phyloP scores from a whole-genome alignment of 331 rosid genomes.

The Erythrophleum ivorense region DNA sequence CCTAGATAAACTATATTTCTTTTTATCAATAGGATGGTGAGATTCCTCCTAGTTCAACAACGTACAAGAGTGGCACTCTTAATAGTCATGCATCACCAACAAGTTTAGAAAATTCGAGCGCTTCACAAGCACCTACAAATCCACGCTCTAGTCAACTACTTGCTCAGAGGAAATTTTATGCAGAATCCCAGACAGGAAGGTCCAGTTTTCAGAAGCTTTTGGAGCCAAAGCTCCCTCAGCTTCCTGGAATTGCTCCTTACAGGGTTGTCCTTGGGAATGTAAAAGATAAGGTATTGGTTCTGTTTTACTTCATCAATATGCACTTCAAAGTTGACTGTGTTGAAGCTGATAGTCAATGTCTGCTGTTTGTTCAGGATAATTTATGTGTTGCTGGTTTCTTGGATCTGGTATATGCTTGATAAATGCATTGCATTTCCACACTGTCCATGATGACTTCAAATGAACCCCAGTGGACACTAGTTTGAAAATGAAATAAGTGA shows the following conservation, averaged over 20 bases:
- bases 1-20: conserved; percentile 30
- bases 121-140: conserved; percentile 43
- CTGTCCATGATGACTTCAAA: conserved; percentile 1
- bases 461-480: conserved; percentile 10
- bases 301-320: conserved; percentile 26
- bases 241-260: conserved; percentile 83
- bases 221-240: conserved; percentile 77
- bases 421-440: conserved; percentile 19
- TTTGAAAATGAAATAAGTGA: conserved; percentile 34
- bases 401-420: conserved; percentile 2
- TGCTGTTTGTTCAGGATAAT: conserved; percentile 33
- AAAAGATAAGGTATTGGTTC: conserved; percentile 74
- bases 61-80: conserved; percentile 36
- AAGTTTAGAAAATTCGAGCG: conserved; percentile 42
- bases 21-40: conserved; percentile 53
- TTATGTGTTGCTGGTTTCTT: conserved; percentile 26
- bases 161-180: conserved; percentile 64
- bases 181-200: conserved; percentile 75
- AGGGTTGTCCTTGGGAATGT: conserved; percentile 84
- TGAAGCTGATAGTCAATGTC: conserved; percentile 26
- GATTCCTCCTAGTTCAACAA: conserved; percentile 45
- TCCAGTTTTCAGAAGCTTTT: conserved; percentile 90
- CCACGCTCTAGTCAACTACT: conserved; percentile 55
- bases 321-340: conserved; percentile 27
- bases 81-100: conserved; percentile 27